A percentile compares a stretch with the other conserved stretches of the same genome.
These are phyloP conservation scores for Solanum hybrid DNA, from an alignment of 305 asterid genomes.

Conservation along the genomic window DNA sequence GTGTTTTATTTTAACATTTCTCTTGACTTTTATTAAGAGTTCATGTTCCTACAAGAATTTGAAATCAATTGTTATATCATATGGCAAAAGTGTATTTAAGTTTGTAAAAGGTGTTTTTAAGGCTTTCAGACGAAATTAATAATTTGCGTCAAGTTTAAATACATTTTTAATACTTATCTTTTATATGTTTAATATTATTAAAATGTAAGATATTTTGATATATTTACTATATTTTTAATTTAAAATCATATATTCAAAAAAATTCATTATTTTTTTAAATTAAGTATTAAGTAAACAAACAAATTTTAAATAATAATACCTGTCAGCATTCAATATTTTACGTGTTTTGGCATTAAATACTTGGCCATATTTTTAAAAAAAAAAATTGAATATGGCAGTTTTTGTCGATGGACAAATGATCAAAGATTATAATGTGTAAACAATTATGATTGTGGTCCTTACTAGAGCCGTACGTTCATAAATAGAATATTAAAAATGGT, in stretches of 20 bases:
- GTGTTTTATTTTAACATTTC: no score
- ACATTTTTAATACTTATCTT: background rate
- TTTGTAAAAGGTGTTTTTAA: background rate
- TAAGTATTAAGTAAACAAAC: background rate
- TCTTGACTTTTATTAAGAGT: no score
- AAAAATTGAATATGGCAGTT: background rate
- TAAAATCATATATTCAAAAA: background rate
- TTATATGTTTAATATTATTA: background rate
- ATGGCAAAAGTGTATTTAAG: background rate
- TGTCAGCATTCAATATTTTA: background rate
- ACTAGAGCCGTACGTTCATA: background rate
- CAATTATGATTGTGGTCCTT: background rate
- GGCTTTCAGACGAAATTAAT: no score
- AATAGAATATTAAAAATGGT: background rate
- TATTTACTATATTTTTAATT: background rate
- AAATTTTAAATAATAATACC: background rate
- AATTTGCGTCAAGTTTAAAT: no score
- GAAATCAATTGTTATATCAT: no score
- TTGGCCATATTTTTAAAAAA: background rate
- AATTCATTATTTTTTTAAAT: background rate
- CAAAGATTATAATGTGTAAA: background rate
- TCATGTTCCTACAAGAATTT: no score
- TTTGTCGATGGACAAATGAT: background rate
- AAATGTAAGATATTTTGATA: background rate
- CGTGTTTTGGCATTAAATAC: background rate